phyloP scores from a whole-genome alignment of 106 monocot genomes.

The Apostasia shenzhenica region DNA sequence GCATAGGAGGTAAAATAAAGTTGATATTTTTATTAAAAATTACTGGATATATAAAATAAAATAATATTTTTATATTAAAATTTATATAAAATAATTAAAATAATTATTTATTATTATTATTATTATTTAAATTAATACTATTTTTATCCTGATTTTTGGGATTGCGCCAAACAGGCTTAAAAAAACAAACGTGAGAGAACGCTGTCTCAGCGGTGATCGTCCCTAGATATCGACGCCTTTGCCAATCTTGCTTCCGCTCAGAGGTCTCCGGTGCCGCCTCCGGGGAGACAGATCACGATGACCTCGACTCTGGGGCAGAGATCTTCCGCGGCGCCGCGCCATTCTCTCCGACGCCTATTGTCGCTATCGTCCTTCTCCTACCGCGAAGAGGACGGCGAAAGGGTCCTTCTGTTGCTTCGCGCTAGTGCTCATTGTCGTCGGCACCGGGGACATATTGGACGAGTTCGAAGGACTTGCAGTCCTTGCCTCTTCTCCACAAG shows the following conservation, averaged over 20 bases:
- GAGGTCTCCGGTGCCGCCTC: not conserved
- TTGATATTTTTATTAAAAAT: too few relatives aligned
- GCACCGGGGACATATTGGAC: not conserved
- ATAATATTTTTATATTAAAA: too few relatives aligned
- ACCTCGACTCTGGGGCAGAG: not conserved
- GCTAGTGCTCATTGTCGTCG: not conserved
- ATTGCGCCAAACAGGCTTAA: too few relatives aligned
- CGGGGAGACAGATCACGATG: not conserved
- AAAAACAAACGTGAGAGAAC: too few relatives aligned
- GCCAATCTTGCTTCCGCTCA: not conserved
- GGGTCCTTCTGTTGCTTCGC: not conserved
- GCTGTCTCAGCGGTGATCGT: not conserved
- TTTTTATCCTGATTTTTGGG: too few relatives aligned
- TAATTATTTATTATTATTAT: too few relatives aligned
- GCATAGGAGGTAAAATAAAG: too few relatives aligned
- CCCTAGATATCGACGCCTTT: not conserved
- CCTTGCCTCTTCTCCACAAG: not conserved
- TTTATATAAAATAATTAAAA: too few relatives aligned
- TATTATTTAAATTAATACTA: too few relatives aligned
- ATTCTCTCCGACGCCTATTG: not conserved
- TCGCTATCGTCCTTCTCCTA: not conserved
- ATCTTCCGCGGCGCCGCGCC: not conserved
- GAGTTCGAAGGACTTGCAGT: not conserved
- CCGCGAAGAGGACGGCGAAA: not conserved
- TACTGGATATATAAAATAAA: too few relatives aligned